Evolutionary conservation across 2,329 filamentous ascomycete genomes (phyloP).

Genomic region (Fusarium ramigenum): DNA sequence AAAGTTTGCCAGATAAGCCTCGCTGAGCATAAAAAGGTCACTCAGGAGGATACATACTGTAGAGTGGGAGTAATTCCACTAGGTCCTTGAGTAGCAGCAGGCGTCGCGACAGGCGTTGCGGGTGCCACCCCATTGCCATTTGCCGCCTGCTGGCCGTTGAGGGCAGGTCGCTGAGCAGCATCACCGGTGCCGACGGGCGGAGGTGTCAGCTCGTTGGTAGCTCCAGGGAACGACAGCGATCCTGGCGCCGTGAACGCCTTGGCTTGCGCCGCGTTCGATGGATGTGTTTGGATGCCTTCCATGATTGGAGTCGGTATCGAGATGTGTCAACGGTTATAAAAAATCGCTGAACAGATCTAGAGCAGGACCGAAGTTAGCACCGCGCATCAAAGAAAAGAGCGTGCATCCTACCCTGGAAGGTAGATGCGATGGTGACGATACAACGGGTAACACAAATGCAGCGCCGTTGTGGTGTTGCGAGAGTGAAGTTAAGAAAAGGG

Average conservation of each 20-base stretch:
- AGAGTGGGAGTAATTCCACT: constrained; percentile 92
- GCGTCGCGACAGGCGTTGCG: constrained; percentile 90
- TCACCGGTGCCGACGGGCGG: constrained; percentile 80
- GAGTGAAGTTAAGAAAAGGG: constrained; percentile 32
- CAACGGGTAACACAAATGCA: neutral
- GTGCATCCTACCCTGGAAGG: constrained; percentile 33
- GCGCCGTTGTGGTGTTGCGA: constrained; percentile 31
- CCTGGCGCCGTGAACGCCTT: constrained; percentile 94
- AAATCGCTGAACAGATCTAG: constrained; percentile 49
- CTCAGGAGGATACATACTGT: constrained; percentile 82
- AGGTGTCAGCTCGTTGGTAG: constrained; percentile 78
- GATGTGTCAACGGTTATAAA: constrained; percentile 30
- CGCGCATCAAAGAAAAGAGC: constrained; percentile 2
- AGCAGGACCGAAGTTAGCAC: constrained; percentile 39
- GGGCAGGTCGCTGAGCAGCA: constrained; percentile 44
- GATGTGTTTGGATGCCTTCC: constrained; percentile 92
- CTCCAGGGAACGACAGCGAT: constrained; percentile 91
- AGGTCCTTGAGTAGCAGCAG: constrained; percentile 81
- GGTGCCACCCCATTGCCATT: constrained; percentile 85
- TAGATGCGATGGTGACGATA: constrained; percentile 27
- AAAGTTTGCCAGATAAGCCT: constrained; percentile 61
- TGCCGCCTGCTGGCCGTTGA: constrained; percentile 64
- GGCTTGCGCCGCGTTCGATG: constrained; percentile 89
- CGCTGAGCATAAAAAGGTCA: constrained; percentile 50
- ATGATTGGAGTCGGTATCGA: constrained; percentile 62